A percentile compares a stretch with the other conserved stretches of the same genome.
These are phyloP conservation scores for Rasamsonia emersonii DNA, from an alignment of 2,329 filamentous ascomycete species.

Conservation along the genomic window DNA sequence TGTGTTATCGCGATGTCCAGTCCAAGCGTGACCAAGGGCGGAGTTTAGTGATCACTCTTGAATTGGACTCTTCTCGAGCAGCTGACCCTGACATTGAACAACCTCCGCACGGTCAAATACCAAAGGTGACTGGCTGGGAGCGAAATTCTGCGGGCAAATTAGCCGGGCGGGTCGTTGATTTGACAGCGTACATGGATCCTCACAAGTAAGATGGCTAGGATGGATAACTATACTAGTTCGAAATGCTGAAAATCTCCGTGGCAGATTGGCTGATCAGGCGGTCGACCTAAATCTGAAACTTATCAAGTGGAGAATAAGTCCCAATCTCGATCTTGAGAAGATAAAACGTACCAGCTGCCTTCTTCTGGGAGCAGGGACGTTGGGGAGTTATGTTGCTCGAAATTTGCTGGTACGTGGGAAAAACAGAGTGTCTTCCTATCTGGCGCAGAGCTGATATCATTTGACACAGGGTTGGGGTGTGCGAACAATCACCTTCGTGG, in stretches of 20 bases:
- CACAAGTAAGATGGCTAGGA: constrained; percentile 37
- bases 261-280: constrained; percentile 73
- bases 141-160: constrained; percentile 71
- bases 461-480: constrained; percentile 70
- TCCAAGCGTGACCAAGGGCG: constrained; percentile 67
- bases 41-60: constrained; percentile 66
- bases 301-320: constrained; percentile 97
- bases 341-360: constrained; percentile 89
- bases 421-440: too few relatives aligned
- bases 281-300: constrained; percentile 95
- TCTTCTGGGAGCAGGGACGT: constrained; percentile 80
- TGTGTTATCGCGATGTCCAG: constrained; percentile 85
- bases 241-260: constrained; percentile 1
- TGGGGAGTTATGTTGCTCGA: constrained; percentile 87
- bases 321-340: constrained; percentile 73
- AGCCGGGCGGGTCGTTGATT: constrained; percentile 65
- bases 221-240: constrained; percentile 1
- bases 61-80: constrained; percentile 23
- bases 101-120: constrained; percentile 43
- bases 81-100: constrained; percentile 19
- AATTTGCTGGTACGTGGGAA: constrained; percentile 59
- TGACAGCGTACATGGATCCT: constrained; percentile 92
- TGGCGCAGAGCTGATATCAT: constrained; percentile 8
- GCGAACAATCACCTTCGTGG: constrained; percentile 87
- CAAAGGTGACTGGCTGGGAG: constrained; percentile 94